Base-by-base conservation (phyloP, 1,284 basidiomycete genomes). In the Apiotrichum sp. region DNA sequence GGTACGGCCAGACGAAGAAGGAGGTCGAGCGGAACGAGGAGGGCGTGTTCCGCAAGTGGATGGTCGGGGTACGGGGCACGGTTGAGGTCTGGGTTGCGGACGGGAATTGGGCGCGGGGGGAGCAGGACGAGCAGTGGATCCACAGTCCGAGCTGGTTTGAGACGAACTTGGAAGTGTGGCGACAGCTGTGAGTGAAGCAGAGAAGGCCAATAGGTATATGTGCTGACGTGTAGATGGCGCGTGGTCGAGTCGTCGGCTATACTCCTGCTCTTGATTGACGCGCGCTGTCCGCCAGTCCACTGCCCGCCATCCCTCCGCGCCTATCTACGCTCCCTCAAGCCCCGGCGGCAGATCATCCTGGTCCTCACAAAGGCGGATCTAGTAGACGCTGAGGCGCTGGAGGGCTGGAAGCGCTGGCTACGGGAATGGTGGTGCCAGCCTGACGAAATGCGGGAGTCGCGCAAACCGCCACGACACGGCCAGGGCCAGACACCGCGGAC, bases 21-120 rank as follows among this genome's bases (percentile, higher is more conserved):
- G 87, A 91, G 73, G 84, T 93, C n/a, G 89, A 93, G 68, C 79
- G 78, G 55, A 92, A 93, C 67, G 90, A 93, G 72, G 86, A 88
- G 65, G 87, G 83, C 0, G 53, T 84, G 44, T 91, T 89, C 75
- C 81, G 78, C 59, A 86, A 85, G 70, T 92, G 89, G 88, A 77
- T 89, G 22, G 73, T 75, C 10, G 78, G 82, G 62, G 85, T 82
- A 9, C 85, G 89, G 65, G 72, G 75, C 6, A 67, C 78, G 13
- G 77, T 88, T 34, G 72, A 80, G 31, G 73, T 78, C 34, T 89
- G 86, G 84, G 79, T 76, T 33, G 58, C 64, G 36, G 61, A 62
- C 31, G 65, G 45, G 16, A 55, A 51, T 5, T 47, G 49, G 58
- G 52, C 35, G 7, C 47, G 35, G 14, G 47, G 8, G 13, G 64